Evolutionary conservation across 306 rosid species (phyloP), one percentile per base, ranked within the genome.

Genomic region (Potentilla sterilis): DNA sequence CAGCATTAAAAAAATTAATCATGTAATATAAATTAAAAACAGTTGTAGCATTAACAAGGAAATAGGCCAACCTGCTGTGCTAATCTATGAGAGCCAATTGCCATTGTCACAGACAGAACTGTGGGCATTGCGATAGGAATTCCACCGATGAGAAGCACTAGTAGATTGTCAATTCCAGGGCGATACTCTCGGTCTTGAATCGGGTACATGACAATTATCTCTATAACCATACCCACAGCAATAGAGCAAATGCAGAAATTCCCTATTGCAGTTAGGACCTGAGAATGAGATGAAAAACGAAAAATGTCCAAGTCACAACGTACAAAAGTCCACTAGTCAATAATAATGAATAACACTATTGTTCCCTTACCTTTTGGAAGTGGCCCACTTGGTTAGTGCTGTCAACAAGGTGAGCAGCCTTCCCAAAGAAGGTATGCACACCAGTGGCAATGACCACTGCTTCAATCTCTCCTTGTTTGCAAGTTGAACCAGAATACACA

Each of bases 101-200:
- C 98, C 98, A 95, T 95, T 49, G 98, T 95, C 82, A 95, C 98
- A 0, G 98, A 95, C 16, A 95, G 87, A 81, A 95, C 98, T 10
- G 98, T 95, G 34, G 98, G 98, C 98, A 95, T 95, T 89, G 98
- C 98, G 81, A 95, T 95, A 43, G 98, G 98, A 80, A 95, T 95
- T 87, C 98, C 98, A 68, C 98, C 98, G 48, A 95, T 95, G 67
- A 95, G 96, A 86, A 95, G 97, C 52, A 95, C 98, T 43, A 95
- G 97, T 79, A 95, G 92, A 82, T 95, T 95, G 82, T 95, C 98
- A 41, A 95, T 95, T 75, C 98, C 98, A 58, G 96, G 96, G 75
- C 98, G 98, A 67, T 95, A 95, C 0, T 78, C 4, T 4, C 97
- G 89, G 69, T 95, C 96, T 89, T 95, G 98, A 72, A 95, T 92